A percentile compares a stretch with the other conserved stretches of the same genome.
Conservation (phyloP, 2,329 filamentous ascomycete species). For the Claviceps digitariae region DNA sequence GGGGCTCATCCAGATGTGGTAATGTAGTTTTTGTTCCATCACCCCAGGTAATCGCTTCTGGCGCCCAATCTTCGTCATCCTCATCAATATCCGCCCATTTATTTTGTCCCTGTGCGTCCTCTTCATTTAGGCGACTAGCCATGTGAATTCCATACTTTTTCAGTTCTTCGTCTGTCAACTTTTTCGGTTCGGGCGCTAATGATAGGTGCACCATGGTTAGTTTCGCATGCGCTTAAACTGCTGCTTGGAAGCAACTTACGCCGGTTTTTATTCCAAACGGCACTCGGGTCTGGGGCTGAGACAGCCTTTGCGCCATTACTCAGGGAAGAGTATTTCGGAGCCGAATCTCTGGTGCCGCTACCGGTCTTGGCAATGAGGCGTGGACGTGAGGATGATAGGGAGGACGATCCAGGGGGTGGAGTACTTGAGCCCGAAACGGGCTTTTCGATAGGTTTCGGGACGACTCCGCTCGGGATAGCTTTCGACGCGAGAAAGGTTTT, state of each 20-base stretch:
- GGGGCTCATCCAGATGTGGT: constrained; percentile 44
- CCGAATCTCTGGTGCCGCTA: constrained; percentile 41
- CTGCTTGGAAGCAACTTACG: constrained; percentile 36
- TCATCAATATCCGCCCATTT: constrained; percentile 89
- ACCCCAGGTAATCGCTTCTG: constrained; percentile 76
- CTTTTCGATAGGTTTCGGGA: constrained; percentile 39
- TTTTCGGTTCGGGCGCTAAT: constrained; percentile 58
- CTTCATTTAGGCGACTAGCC: constrained; percentile 62
- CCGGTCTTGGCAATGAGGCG: constrained; percentile 66
- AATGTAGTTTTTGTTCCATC: constrained; percentile 75
- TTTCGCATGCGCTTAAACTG: not conserved
- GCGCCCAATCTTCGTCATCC: constrained; percentile 77
- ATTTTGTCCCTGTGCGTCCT: constrained; percentile 59
- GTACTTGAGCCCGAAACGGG: constrained; percentile 31
- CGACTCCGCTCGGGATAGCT: constrained; percentile 28
- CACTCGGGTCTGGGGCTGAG: constrained; percentile 54
- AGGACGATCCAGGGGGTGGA: constrained; percentile 30
- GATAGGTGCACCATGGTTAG: constrained; percentile 34
- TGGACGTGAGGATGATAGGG: constrained; percentile 45
- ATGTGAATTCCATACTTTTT: constrained; percentile 80
- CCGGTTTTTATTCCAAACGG: constrained; percentile 82
- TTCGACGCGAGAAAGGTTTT: constrained; percentile 74
- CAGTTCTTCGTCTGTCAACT: constrained; percentile 76
- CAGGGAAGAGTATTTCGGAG: constrained; percentile 25
- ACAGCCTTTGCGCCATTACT: constrained; percentile 46